phyloP scores from a whole-genome alignment of 768 basidiomycete species.

The Suillus subluteus region DNA sequence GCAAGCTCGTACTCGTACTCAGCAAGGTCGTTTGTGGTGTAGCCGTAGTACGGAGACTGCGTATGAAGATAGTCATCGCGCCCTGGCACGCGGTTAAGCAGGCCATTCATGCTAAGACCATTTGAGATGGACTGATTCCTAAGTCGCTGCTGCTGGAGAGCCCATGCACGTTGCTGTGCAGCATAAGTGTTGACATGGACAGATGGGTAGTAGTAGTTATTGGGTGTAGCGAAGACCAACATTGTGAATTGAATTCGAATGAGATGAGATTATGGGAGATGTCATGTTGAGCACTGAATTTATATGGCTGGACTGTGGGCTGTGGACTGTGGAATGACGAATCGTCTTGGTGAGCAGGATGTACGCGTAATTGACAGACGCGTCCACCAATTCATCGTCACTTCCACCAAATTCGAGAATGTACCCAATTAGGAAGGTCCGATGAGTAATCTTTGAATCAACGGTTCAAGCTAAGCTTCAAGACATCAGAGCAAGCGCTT shows the following conservation, averaged over 20 bases:
- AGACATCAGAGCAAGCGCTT: too few relatives aligned
- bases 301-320: neutral
- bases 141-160: neutral
- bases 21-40: neutral
- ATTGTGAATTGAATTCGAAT: slow-evolving; percentile 11
- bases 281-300: neutral
- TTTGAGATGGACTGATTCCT: slow-evolving; percentile 11
- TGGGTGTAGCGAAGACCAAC: slow-evolving; percentile 6
- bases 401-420: slow-evolving; percentile 3
- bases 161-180: slow-evolving; percentile 29
- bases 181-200: slow-evolving; percentile 11
- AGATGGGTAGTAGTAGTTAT: neutral
- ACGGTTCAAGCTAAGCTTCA: too few relatives aligned
- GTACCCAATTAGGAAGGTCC: neutral
- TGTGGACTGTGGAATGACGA: slow-evolving; percentile 2
- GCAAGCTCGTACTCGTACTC: neutral
- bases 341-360: neutral
- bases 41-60: neutral
- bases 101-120: neutral
- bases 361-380: slow-evolving; percentile 1
- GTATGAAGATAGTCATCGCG: neutral
- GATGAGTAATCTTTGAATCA: too few relatives aligned
- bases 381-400: neutral
- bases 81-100: neutral
- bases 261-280: neutral